Base-by-base conservation (phyloP, 2,329 filamentous ascomycete species). In the Verticillium nubilum region DNA sequence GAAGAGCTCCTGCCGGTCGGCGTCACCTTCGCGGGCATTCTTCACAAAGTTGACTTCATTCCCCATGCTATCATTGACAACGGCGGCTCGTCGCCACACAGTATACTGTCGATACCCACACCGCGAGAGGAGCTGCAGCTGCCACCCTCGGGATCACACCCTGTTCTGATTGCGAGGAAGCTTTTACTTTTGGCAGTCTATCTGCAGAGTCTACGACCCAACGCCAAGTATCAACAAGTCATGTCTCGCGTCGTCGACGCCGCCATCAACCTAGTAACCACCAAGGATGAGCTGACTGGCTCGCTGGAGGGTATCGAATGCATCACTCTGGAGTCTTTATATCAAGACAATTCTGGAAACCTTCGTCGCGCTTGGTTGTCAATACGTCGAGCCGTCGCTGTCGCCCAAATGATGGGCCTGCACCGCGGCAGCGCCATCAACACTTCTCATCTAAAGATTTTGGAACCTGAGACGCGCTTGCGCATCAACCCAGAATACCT, bases 341-440 rank as follows among this genome's bases (percentile, higher is more conserved):
- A 78, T 64, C 78, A 84, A 57, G 73, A 75, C 37, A 83, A 85
- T 59, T 75, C 74, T 0, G 84, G 84, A 1, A 83, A 82, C 52
- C 70, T 84, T 2, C 77, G 82, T 25, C 80, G 80, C 52, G 73
- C 81, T 2, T 86, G 83, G 82, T 68, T 86, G 25, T 74, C 72
- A 6, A 75, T 74, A 25, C 78, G 83, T 0, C 73, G 80, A 5
- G 79, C 80, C 4, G 68, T 85, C 33, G 76, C 74, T 53, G 71
- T 84, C 35, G 80, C 76, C 0, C 81, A 83, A 65, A 74, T 81
- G 29, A 78, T 84, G 70, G 78, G 80, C 4, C 70, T 80, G 15
- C 74, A 80, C 60, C 70, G 71, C n/a, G 70, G 69, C 9, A 17
- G 1, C 5, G 17, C 33, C 33, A 56, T 17, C 52, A 28, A 23